Conservation (phyloP, 2,329 filamentous ascomycete genomes). For the Sporothrix phasma region DNA sequence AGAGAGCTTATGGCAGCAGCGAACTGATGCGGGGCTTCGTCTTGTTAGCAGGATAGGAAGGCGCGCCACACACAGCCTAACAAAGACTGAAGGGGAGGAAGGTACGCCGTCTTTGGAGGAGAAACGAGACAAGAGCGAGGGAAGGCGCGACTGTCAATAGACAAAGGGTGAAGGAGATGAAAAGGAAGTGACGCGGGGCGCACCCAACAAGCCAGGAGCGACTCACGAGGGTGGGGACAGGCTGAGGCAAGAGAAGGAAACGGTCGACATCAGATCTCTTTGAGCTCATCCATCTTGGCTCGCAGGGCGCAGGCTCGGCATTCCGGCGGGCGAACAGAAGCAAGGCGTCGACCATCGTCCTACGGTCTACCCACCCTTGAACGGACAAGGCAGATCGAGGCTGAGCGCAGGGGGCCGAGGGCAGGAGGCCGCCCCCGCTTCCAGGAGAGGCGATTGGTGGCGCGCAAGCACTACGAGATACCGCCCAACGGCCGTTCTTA, state of each 20-base stretch:
- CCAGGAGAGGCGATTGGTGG: neutral
- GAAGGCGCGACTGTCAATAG: neutral
- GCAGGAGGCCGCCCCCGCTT: conserved; percentile 1
- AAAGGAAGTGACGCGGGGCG: neutral
- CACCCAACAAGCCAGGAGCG: neutral
- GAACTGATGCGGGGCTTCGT: neutral
- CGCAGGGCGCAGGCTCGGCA: too few species aligned
- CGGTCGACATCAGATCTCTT: too few species aligned
- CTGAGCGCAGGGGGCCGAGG: neutral
- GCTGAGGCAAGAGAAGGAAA: neutral
- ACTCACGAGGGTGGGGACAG: neutral
- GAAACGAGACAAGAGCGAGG: neutral
- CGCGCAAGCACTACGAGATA: neutral
- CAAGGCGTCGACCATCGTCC: too few species aligned
- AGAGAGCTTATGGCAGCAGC: neutral
- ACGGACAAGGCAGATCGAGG: neutral
- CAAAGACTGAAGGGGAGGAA: neutral
- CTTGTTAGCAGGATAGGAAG: neutral
- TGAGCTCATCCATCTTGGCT: too few species aligned
- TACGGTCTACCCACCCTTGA: neutral
- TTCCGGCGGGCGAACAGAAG: too few species aligned
- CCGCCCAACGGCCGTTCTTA: neutral
- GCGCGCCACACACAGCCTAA: neutral
- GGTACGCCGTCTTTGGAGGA: neutral
- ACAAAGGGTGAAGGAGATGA: neutral